phyloP scores from a whole-genome alignment of 2,329 filamentous ascomycete genomes.

The Colletotrichum chlorophyti region DNA sequence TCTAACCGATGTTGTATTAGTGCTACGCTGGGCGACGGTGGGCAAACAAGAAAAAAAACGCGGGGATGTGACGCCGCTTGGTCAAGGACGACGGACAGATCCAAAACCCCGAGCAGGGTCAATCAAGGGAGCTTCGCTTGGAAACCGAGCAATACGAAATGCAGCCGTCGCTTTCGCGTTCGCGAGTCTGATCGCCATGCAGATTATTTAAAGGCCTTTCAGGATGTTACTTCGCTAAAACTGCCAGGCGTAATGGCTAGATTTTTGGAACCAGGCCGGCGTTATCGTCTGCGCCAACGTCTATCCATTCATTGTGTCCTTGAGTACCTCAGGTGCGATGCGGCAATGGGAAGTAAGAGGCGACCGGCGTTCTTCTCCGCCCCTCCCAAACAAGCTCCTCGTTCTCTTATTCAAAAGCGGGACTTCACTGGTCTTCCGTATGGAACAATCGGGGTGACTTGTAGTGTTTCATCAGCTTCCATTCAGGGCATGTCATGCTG shows the following conservation, averaged over 20 bases:
- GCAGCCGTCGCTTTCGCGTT: constrained; percentile 9
- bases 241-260: not conserved
- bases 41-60: not conserved
- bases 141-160: constrained; percentile 1
- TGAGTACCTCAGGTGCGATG: too few relatives aligned
- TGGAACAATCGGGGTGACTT: not conserved
- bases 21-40: not conserved
- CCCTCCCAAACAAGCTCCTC: not conserved
- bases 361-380: too few relatives aligned
- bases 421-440: not conserved
- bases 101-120: constrained; percentile 7
- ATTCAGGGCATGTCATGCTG: not conserved
- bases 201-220: too few relatives aligned
- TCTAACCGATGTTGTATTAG: not conserved
- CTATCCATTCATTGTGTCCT: too few relatives aligned
- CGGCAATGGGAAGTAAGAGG: not conserved
- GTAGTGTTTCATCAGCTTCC: constrained; percentile 7
- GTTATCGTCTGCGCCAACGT: too few relatives aligned
- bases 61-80: not conserved
- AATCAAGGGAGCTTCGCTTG: not conserved
- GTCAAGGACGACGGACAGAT: not conserved
- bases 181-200: constrained; percentile 7
- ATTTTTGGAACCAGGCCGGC: not conserved
- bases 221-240: too few relatives aligned
- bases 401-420: not conserved